phyloP scores from a whole-genome alignment of 2,329 filamentous ascomycete genomes.

The Diplodia seriata region DNA sequence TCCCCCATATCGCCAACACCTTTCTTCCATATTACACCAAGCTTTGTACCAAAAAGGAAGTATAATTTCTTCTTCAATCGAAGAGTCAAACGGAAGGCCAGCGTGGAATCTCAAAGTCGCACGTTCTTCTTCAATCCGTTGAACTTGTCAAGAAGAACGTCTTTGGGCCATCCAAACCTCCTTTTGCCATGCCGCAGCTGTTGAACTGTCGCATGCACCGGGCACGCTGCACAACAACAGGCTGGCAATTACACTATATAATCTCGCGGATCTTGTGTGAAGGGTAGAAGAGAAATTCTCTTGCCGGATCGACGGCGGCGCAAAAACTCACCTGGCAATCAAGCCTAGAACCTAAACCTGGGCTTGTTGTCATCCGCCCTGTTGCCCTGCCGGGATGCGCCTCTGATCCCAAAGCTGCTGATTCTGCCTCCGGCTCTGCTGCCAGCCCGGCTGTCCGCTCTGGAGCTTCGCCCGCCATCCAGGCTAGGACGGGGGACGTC shows the following conservation, averaged over 20 bases:
- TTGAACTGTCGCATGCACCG: slow-evolving; percentile 1
- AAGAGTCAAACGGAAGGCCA: slow-evolving; percentile 15
- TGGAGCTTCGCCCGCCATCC: slow-evolving; percentile 24
- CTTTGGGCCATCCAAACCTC: slow-evolving; percentile 11
- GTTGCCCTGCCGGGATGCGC: slow-evolving; percentile 13
- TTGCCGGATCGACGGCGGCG: not conserved
- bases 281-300: not conserved
- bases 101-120: slow-evolving; percentile 12
- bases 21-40: slow-evolving; percentile 13
- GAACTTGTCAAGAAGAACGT: slow-evolving; percentile 2
- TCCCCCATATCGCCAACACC: slow-evolving; percentile 13
- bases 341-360: slow-evolving; percentile 17
- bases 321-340: slow-evolving; percentile 8
- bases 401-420: slow-evolving; percentile 18
- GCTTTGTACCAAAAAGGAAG: slow-evolving; percentile 3
- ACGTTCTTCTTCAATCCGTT: not conserved
- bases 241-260: slow-evolving; percentile 20
- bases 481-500: slow-evolving; percentile 26
- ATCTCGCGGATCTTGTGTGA: not conserved
- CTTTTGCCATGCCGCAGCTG: slow-evolving; percentile 17
- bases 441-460: slow-evolving; percentile 26
- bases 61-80: slow-evolving; percentile 6
- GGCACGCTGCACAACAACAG: slow-evolving; percentile 6
- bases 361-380: slow-evolving; percentile 15
- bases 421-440: slow-evolving; percentile 27